Base-by-base conservation (phyloP, 192 early-diverging fungal species). In the Phlyctochytrium bullatum region DNA sequence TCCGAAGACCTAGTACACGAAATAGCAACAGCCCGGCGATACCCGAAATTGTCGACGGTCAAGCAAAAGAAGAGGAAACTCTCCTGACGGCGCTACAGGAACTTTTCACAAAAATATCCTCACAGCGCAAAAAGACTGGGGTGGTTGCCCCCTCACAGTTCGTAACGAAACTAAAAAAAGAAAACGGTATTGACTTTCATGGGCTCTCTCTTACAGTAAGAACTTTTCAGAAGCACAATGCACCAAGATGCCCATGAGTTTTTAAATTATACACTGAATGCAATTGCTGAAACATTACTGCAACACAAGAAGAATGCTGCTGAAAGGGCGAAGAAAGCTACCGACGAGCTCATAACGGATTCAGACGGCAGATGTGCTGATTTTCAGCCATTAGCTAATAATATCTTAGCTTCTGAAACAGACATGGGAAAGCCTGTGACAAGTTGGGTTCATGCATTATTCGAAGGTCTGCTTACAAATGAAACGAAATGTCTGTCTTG, bases 221-320 rank as follows among this genome's bases (percentile, higher is more conserved):
- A 96, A 73, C 73, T 96, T 23, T 99, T 98, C 70, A 86, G 92
- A 52, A 88, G 90, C 67, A 94, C 90, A 29, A 90, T 89, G 81
- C 97, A 99, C 73, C 97, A 99, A 74, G 97, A 99, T 75, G 96
- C 95, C 0, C 97, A 99, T 73, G 97, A 99, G 78, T 95, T 98
- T 71, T 79, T 99, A 34, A 98, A 97, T 81, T 98, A 90, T 73
- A 65, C 93, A 16, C 78, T 99, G 23, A 97, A 98, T 73, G 88
- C 89, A 17, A 92, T 99, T 60, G 89, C 88, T 14, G 97, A 99
- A 66, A 90, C 91, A 12, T 59, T 87, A 17, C 16, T 77, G 17
- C 50, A 65, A 28, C 80, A 86, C 23, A 76, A 76, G 53, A 77
- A 17, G 69, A 88, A 27, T 4, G 60, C 3, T 62, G 34, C 34